Evolutionary conservation across 176 grass and related monocot genomes (phyloP), one percentile per base, ranked within the genome.

Genomic region (Areca catechu): DNA sequence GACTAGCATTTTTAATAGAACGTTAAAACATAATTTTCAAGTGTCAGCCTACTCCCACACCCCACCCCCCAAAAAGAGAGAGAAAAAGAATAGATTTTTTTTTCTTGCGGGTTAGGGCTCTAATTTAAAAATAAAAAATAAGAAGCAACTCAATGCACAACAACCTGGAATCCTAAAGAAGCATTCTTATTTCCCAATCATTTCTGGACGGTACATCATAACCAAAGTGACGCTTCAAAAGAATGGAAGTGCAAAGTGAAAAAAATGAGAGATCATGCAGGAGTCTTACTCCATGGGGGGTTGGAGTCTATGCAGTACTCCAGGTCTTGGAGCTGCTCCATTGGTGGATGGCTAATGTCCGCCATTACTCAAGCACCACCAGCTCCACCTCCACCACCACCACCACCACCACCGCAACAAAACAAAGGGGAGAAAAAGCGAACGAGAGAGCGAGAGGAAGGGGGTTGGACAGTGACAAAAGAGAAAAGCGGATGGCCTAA

Each of bases 281-380:
- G 27, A 9, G 24, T 37, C 73, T 67, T 77, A 98, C 93, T 84
- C 93, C 87, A 98, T 15, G 93, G 85, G 22, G 93, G 93, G 56
- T 98, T 98, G 48, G 93, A 98, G 66, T 89, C 87, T 25, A 98
- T 88, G 72, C 93, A 98, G 68, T 92, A 98, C 65, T 98, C 93
- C 61, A 91, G 85, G 16, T 86, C 93, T 62, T 92, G 87, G 19
- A 98, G 83, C 70, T 98, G 93, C 82, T 98, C 93, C 93, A 92
- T 92, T 49, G 93, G 81, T 57, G 84, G 83, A 56, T 98, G 88
- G 69, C 81, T 77, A 48, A 92, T 81, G 59, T 89, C 88, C 50
- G 71, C 75, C 63, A 72, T 72, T 65, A 53, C 79, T 23, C 68
- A 24, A 29, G 55, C 37, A 56, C 67, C 15, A 6, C 48, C 70